These are phyloP conservation scores for Chrysanthemum seticuspe DNA, from an alignment of 129 eudicot genomes.

Conservation along the genomic window DNA sequence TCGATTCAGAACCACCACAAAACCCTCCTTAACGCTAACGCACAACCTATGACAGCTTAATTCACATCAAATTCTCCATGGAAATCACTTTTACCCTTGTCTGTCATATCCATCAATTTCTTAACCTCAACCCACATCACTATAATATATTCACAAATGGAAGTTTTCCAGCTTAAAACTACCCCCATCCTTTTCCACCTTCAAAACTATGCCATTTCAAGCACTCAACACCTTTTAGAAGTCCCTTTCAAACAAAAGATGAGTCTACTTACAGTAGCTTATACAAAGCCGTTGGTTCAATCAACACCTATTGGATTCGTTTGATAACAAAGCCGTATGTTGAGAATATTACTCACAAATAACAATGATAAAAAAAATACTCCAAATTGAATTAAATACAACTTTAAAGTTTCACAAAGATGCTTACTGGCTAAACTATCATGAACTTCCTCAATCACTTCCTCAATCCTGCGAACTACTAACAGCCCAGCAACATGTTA, in stretches of 20 bases:
- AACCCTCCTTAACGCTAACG: too few species aligned
- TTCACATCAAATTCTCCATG: too few species aligned
- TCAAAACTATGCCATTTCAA: neutral
- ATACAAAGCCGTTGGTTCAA: too few species aligned
- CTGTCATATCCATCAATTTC: slow-evolving; percentile 4
- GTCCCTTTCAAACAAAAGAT: neutral
- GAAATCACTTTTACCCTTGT: too few species aligned
- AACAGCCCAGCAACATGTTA: neutral
- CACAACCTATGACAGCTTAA: too few species aligned
- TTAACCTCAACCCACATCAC: slow-evolving; percentile 11
- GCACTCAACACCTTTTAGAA: slow-evolving; percentile 1
- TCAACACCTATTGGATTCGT: neutral
- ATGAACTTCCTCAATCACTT: neutral
- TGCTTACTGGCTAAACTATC: neutral
- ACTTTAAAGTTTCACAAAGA: neutral
- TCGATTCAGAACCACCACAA: too few species aligned
- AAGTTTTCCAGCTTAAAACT: neutral
- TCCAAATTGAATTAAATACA: neutral
- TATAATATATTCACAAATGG: neutral
- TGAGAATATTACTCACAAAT: neutral
- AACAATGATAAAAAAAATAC: neutral
- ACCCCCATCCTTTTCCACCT: neutral
- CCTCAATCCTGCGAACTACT: neutral
- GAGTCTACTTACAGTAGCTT: too few species aligned
- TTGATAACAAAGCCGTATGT: neutral